Conservation (phyloP, 2,329 filamentous ascomycete genomes). For the Trichoderma gracile region DNA sequence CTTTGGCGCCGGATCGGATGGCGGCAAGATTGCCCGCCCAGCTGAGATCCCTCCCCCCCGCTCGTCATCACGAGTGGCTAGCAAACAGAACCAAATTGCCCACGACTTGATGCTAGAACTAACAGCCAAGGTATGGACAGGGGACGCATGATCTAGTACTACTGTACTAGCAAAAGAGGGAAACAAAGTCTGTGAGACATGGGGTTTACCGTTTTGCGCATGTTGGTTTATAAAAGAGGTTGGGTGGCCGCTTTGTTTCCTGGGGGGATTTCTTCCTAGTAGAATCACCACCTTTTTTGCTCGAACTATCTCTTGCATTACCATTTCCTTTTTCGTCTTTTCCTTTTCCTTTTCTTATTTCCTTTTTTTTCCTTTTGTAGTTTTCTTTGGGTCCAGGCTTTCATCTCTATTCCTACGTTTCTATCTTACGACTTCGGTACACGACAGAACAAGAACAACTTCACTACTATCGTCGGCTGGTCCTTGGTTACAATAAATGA, state of each 20-base stretch:
- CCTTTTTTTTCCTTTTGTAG: constrained; percentile 28
- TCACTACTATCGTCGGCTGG: constrained; percentile 11
- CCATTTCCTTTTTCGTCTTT: constrained; percentile 31
- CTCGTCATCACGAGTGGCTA: too few species aligned
- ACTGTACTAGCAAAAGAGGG: too few species aligned
- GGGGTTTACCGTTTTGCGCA: neutral
- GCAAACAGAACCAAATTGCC: neutral
- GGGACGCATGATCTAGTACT: too few species aligned
- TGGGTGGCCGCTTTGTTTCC: constrained; percentile 18
- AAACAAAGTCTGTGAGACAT: constrained; percentile 20
- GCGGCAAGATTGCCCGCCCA: neutral
- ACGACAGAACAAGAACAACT: neutral
- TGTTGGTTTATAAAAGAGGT: constrained; percentile 22
- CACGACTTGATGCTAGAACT: neutral
- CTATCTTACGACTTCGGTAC: neutral
- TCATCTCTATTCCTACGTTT: constrained; percentile 19
- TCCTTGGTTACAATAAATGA: constrained; percentile 23
- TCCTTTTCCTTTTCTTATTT: constrained; percentile 28
- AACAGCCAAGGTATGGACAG: too few species aligned
- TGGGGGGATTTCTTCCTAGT: neutral
- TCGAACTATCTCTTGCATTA: constrained; percentile 22
- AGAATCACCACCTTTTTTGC: constrained; percentile 12
- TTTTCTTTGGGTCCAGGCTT: constrained; percentile 34
- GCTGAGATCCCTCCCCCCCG: too few species aligned
- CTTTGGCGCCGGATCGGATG: constrained; percentile 1